phyloP scores from a whole-genome alignment of 495 filamentous ascomycete genomes.

The Talaromyces stipitatus region DNA sequence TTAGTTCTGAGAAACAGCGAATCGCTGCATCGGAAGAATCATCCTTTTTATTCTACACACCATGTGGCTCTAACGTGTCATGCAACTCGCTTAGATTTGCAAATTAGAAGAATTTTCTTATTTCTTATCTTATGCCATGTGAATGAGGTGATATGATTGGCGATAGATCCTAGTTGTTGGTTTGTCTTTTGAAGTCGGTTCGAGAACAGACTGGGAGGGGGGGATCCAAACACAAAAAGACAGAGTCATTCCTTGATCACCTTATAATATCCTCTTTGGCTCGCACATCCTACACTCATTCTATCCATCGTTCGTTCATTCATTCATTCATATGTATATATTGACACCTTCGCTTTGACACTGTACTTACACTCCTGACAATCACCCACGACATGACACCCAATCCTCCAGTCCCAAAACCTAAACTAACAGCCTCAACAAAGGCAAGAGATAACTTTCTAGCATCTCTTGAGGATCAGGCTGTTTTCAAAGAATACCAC shows the following conservation, averaged over 20 bases:
- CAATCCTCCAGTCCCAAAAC: background rate
- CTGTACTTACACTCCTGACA: background rate
- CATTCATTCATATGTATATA: background rate
- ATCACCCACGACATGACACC: background rate
- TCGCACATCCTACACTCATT: background rate
- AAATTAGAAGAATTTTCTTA: background rate
- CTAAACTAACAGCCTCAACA: background rate
- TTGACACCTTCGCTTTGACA: background rate
- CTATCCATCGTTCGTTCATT: background rate
- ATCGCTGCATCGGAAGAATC: background rate
- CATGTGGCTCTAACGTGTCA: background rate
- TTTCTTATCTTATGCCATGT: background rate
- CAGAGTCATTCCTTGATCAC: background rate
- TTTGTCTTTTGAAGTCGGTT: background rate
- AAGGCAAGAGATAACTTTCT: background rate
- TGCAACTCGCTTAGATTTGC: background rate
- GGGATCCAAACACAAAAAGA: background rate
- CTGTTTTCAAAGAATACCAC: background rate
- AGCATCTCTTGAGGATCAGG: background rate
- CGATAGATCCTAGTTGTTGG: background rate
- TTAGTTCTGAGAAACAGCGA: background rate
- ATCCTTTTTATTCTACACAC: constrained; percentile 2
- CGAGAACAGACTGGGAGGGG: too few species aligned
- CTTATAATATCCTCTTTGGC: background rate
- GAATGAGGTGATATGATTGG: background rate